Evolutionary conservation across 2,329 filamentous ascomycete species (phyloP).

Genomic region (Neoascochyta sp.): DNA sequence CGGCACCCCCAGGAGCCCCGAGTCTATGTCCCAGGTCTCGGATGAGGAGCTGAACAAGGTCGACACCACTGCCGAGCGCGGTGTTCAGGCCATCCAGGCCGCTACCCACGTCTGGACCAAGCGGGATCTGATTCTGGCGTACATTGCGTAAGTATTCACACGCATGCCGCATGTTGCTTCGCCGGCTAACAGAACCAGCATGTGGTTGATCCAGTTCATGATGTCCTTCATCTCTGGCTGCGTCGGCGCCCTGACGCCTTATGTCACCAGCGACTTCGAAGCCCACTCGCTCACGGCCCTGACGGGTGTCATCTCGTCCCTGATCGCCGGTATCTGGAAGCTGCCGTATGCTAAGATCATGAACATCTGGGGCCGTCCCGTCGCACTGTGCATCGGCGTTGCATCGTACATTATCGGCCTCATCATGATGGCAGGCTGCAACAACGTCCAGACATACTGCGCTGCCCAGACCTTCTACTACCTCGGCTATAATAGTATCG

Average conservation of each 20-base stretch:
- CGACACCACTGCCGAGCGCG: conserved; percentile 26
- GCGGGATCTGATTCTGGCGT: conserved; percentile 25
- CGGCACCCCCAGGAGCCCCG: conserved; percentile 16
- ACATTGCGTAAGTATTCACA: conserved; percentile 21
- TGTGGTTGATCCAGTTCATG: conserved; percentile 45
- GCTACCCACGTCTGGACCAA: conserved; percentile 28
- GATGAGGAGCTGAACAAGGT: conserved; percentile 33
- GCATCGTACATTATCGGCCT: conserved; percentile 39
- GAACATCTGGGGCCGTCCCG: conserved; percentile 43
- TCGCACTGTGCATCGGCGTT: conserved; percentile 37
- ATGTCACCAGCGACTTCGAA: conserved; percentile 41
- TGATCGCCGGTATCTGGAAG: conserved; percentile 41
- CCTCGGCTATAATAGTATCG: conserved; percentile 58
- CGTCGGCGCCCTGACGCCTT: conserved; percentile 40
- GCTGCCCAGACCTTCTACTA: conserved; percentile 66
- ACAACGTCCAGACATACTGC: conserved; percentile 59
- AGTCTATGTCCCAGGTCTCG: conserved; percentile 12
- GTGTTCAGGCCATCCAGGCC: conserved; percentile 30
- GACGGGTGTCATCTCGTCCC: conserved; percentile 37
- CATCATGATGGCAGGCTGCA: conserved; percentile 66
- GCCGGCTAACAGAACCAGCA: conserved; percentile 16
- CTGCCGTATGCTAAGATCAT: conserved; percentile 44
- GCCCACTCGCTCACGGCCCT: conserved; percentile 38
- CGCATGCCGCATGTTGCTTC: neutral
- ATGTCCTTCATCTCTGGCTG: conserved; percentile 46